Base-by-base conservation (phyloP, 2,329 filamentous ascomycete genomes). In the Diaporthe caulivora region DNA sequence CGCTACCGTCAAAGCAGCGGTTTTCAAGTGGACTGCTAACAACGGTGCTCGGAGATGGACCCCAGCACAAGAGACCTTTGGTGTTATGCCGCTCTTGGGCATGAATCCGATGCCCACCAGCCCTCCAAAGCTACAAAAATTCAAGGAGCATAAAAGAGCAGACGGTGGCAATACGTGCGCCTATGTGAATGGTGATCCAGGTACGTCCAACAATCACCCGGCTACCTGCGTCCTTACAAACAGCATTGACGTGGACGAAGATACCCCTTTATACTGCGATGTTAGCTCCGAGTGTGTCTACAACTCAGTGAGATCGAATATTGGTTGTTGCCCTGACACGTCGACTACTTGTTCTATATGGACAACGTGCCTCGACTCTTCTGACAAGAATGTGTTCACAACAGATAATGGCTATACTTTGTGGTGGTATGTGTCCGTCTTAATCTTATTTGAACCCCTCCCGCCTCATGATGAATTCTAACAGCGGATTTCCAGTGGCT, bases 261-360 rank as follows among this genome's bases (percentile, higher is more conserved):
- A 49, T 2, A 54, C 51, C 17, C 77, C 81, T 1, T 71, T 83
- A 2, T 81, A 79, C 72, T 83, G 82, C 74, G 75, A 73, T 9
- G 47, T 67, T 4, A 76, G 75, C 9, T 72, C 77, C 9, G 72
- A 58, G 21, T 83, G 82, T 65, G 78, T 79, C 17, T 78, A 76
- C 76, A 81, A 83, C 78, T 76, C 75, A 44, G n/a, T 72, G 34
- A 69, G 75, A 51, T 78, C 71, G 2, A 72, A 78, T 4, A 76
- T 80, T 11, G 82, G 82, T 44, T 83, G 82, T 77, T 83, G 82
- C 47, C 76, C 78, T 51, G 77, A 80, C 40, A 67, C 69, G 11
- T 72, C 77, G 11, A 74, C 74, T 1, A 69, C 34, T 24, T 80
- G 80, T 74, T 68, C 72, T 10, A 60, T 81, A 40, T 73, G 62